Percentiles rank a stretch among this genome's conserved stretches.
phyloP scores from a whole-genome alignment of 257 asterid species.

The Salvia hispanica region DNA sequence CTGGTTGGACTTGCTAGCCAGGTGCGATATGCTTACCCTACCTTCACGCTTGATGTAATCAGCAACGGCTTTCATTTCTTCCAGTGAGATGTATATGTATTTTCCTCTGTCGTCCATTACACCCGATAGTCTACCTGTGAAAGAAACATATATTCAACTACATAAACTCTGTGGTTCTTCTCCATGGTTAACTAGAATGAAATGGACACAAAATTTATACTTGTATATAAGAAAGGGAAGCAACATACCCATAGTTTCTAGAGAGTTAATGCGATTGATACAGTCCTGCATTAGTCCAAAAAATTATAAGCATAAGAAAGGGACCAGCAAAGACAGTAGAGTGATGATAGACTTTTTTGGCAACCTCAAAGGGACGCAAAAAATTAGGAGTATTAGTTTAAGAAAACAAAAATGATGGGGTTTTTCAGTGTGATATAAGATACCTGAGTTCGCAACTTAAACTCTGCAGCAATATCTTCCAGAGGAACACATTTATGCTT shows the following conservation, averaged over 20 bases:
- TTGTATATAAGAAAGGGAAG: conserved; percentile 12
- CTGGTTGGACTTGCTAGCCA: conserved; percentile 95
- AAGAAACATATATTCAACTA: conserved; percentile 1
- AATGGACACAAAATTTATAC: conserved; percentile 8
- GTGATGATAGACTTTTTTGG: neutral
- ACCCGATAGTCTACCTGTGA: conserved; percentile 87
- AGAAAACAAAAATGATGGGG: neutral
- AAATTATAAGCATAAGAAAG: conserved; percentile 23
- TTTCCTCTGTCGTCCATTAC: conserved; percentile 99
- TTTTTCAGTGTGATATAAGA: conserved; percentile 11
- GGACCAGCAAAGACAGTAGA: neutral
- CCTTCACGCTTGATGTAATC: conserved; percentile 94
- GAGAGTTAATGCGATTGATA: conserved; percentile 75
- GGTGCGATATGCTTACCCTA: conserved; percentile 90
- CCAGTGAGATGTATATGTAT: conserved; percentile 84
- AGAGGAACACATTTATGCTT: conserved; percentile 89
- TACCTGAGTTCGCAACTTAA: conserved; percentile 96
- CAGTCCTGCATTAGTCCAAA: conserved; percentile 73
- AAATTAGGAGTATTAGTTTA: neutral
- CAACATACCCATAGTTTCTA: conserved; percentile 80
- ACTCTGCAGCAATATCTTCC: conserved; percentile 98
- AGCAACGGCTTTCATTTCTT: conserved; percentile 96
- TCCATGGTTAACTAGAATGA: neutral
- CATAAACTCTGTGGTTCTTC: neutral
- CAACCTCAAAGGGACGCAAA: neutral